Evolutionary conservation across 1,284 basidiomycete species (phyloP).

Genomic region (Meripilus lineatus): DNA sequence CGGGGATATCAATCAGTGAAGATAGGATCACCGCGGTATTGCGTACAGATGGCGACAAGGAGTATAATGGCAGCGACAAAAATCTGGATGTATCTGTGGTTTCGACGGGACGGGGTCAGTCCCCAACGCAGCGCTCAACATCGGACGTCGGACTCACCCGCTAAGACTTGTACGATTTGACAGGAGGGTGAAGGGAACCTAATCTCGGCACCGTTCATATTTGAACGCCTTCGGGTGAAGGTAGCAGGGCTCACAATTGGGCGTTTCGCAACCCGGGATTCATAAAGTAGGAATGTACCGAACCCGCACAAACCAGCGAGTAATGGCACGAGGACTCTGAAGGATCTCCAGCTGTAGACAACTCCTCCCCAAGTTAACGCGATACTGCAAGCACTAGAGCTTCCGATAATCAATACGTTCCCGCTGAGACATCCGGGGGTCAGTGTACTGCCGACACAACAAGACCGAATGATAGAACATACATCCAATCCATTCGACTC

Average conservation of each 20-base stretch:
- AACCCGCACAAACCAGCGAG: conserved; percentile 27
- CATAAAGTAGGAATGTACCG: conserved; percentile 20
- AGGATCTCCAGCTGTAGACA: conserved; percentile 30
- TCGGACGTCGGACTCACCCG: conserved; percentile 9
- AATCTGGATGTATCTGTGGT: conserved; percentile 11
- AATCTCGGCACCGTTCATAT: not conserved
- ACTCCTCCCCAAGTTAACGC: conserved; percentile 36
- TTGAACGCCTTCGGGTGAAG: not conserved
- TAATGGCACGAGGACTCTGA: conserved; percentile 30
- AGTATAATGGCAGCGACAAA: not conserved
- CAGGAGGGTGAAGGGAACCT: conserved; percentile 12
- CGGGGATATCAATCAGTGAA: not conserved
- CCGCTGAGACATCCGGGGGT: conserved; percentile 23
- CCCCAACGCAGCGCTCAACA: too few relatives aligned
- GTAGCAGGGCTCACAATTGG: conserved; percentile 18
- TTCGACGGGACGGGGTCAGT: too few relatives aligned
- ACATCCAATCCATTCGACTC: conserved; percentile 35
- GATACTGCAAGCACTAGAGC: conserved; percentile 25
- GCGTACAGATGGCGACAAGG: not conserved
- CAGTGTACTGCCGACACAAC: not conserved
- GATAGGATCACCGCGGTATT: not conserved
- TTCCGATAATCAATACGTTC: conserved; percentile 30
- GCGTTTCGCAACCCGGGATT: conserved; percentile 14
- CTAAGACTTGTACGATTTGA: conserved; percentile 14
- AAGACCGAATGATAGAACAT: conserved; percentile 12